These are phyloP conservation scores for Cudoniella acicularis DNA, from an alignment of 495 filamentous ascomycete species.

Conservation along the genomic window DNA sequence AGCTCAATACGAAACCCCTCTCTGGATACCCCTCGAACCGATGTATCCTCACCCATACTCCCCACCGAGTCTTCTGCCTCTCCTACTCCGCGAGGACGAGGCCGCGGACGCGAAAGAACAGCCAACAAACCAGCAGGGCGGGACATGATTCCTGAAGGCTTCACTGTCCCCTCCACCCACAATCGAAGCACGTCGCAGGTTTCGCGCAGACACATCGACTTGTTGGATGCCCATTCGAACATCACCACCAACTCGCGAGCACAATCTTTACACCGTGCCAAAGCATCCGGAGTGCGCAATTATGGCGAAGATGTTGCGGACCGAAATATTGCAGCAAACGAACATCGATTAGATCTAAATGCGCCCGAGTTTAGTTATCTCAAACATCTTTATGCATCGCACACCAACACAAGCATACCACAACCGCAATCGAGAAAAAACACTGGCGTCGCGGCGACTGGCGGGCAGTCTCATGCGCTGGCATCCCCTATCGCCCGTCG, in stretches of 20 bases:
- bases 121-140: too few relatives aligned
- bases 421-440: not conserved
- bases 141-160: not conserved
- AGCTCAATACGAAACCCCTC: too few relatives aligned
- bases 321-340: constrained; percentile 37
- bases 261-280: constrained; percentile 28
- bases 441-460: not conserved
- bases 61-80: not conserved
- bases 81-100: not conserved
- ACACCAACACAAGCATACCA: not conserved
- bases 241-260: constrained; percentile 37
- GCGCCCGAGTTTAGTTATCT: constrained; percentile 21
- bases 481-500: not conserved
- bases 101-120: not conserved
- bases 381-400: constrained; percentile 11
- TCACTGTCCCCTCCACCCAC: constrained; percentile 11
- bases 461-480: not conserved
- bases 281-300: constrained; percentile 42
- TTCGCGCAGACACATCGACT: constrained; percentile 35
- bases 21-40: too few relatives aligned
- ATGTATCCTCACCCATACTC: not conserved
- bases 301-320: constrained; percentile 56
- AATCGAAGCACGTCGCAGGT: constrained; percentile 11
- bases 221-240: constrained; percentile 50
- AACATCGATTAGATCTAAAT: constrained; percentile 11